Evolutionary conservation across 805 yeast genomes (phyloP).

Genomic region (Candida nitratophila): DNA sequence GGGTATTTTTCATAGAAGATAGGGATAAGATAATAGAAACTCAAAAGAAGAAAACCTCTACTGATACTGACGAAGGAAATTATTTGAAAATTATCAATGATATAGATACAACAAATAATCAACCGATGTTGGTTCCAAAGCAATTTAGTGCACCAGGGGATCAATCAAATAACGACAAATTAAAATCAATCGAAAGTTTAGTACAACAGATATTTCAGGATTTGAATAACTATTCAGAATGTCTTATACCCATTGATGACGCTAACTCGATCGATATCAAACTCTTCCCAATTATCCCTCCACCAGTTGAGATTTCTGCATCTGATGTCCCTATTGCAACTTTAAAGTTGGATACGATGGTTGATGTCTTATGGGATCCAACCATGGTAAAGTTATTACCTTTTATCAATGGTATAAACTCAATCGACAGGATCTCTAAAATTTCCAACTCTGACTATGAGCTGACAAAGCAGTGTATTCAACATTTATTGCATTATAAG

Average conservation of each 20-base stretch:
- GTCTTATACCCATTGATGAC: conserved; percentile 87
- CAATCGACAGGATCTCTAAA: conserved; percentile 67
- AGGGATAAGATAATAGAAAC: neutral
- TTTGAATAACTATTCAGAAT: conserved; percentile 89
- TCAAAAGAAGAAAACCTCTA: neutral
- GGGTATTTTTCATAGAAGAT: conserved; percentile 31
- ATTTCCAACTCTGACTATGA: conserved; percentile 75
- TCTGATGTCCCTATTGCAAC: conserved; percentile 91
- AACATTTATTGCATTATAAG: conserved; percentile 84
- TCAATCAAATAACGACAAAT: conserved; percentile 8
- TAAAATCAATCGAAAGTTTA: conserved; percentile 59
- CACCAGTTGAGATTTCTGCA: conserved; percentile 69
- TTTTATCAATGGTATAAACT: conserved; percentile 81
- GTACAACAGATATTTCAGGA: conserved; percentile 92
- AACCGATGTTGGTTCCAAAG: neutral
- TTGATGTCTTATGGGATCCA: conserved; percentile 96
- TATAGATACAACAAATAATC: conserved; percentile 12
- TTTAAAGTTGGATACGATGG: conserved; percentile 61
- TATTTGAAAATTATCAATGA: conserved; percentile 26
- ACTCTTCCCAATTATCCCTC: conserved; percentile 80
- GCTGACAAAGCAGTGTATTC: conserved; percentile 79
- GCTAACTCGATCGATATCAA: conserved; percentile 90
- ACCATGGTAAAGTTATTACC: conserved; percentile 88
- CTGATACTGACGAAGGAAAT: neutral
- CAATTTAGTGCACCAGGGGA: conserved; percentile 15